Conservation (phyloP, 805 yeast genomes). For the Saccharomycopsis sp. region DNA sequence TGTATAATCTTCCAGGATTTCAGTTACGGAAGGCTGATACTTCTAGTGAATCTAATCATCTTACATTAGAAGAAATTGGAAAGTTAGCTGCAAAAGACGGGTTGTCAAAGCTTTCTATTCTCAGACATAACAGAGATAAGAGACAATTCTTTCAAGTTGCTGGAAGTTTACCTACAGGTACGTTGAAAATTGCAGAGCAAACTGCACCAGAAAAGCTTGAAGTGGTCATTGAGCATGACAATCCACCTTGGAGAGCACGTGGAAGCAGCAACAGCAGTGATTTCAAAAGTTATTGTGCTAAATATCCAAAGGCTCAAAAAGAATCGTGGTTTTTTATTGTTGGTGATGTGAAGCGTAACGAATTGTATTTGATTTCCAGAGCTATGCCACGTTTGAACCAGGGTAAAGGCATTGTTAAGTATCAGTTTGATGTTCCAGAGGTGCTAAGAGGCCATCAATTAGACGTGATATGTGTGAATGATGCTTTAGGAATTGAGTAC, state of each 20-base stretch:
- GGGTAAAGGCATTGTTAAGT: conserved; percentile 25
- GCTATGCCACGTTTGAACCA: conserved; percentile 49
- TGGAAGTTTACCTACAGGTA: conserved; percentile 57
- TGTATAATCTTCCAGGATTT: conserved; percentile 32
- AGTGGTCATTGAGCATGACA: conserved; percentile 49
- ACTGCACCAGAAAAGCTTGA: conserved; percentile 29
- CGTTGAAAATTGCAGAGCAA: conserved; percentile 35
- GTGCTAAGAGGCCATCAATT: conserved; percentile 41
- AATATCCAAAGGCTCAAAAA: conserved; percentile 83
- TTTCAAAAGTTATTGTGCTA: conserved; percentile 66
- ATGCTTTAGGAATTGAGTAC: conserved; percentile 56
- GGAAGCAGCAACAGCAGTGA: conserved; percentile 41
- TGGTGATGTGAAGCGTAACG: conserved; percentile 42
- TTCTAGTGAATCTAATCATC: neutral
- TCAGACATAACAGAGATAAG: conserved; percentile 26
- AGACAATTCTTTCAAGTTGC: conserved; percentile 49
- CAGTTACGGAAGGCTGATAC: neutral
- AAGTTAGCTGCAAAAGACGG: conserved; percentile 30
- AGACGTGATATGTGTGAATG: conserved; percentile 50
- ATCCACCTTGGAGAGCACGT: conserved; percentile 25
- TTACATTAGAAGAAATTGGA: conserved; percentile 38
- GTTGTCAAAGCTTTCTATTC: conserved; percentile 17
- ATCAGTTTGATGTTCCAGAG: conserved; percentile 45
- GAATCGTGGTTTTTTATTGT: conserved; percentile 87
- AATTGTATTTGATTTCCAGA: conserved; percentile 63